Conservation (phyloP, 495 filamentous ascomycete genomes). For the Lasiosphaeria hispida region DNA sequence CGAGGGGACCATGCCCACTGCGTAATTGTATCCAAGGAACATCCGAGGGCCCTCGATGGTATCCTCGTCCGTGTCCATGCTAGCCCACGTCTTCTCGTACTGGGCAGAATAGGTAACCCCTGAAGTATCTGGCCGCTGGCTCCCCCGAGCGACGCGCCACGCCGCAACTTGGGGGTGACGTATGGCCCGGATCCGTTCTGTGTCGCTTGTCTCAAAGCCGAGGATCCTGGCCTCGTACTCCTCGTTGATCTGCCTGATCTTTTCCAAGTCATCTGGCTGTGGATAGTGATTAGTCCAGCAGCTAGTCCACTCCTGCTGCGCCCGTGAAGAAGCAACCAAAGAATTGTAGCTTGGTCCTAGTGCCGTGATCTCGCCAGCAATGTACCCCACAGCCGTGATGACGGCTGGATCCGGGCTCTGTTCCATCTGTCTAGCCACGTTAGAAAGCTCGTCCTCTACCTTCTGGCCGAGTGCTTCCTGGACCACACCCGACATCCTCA, state of each 20-base stretch:
- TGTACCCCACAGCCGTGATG: constrained; percentile 15
- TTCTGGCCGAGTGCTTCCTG: constrained; percentile 2
- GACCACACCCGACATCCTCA: constrained; percentile 13
- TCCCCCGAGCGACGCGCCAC: too few species aligned
- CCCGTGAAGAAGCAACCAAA: constrained; percentile 15
- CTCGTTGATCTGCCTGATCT: constrained; percentile 19
- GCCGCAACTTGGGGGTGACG: too few species aligned
- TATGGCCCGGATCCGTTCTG: too few species aligned
- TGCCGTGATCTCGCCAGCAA: constrained; percentile 15
- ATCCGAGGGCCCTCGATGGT: constrained; percentile 9
- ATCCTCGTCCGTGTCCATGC: background rate
- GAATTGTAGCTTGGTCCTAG: constrained; percentile 14
- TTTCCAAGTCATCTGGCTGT: constrained; percentile 3
- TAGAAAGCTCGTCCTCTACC: constrained; percentile 6
- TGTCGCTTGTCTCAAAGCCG: constrained; percentile 6
- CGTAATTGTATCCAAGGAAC: constrained; percentile 17
- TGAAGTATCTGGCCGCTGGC: too few species aligned
- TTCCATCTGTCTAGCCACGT: too few species aligned
- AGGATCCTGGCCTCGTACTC: constrained; percentile 16
- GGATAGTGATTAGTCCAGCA: constrained; percentile 18
- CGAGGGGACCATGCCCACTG: constrained; percentile 24
- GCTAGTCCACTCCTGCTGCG: constrained; percentile 17
- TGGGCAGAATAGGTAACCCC: too few species aligned
- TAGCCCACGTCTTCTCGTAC: too few species aligned
- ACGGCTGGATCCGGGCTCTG: background rate